Base-by-base conservation (phyloP, 2,329 filamentous ascomycete species). In the Colletotrichum acutatum region DNA sequence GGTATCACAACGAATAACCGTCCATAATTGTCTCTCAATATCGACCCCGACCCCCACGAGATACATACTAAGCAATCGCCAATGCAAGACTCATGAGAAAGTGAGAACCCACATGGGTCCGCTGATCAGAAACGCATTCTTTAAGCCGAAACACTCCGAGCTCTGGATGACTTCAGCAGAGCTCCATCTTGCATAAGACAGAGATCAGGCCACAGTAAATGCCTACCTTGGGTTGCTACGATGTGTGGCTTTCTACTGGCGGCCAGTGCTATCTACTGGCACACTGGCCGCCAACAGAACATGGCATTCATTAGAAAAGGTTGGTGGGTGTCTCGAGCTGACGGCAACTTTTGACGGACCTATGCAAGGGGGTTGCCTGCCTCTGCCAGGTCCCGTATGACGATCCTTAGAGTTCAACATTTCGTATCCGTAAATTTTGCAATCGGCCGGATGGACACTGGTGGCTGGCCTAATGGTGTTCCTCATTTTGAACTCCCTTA, bases 51-150 rank as follows among this genome's bases (percentile, higher is more conserved):
- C n/a, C n/a, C n/a, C n/a, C n/a, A n/a, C n/a, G n/a, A n/a, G n/a
- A n/a, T n/a, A n/a, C n/a, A n/a, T 16, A 11, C 52, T 5, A 42
- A 49, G 19, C 6, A 14, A 24, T 12, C 28, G n/a, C 24, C 30
- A 22, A 19, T 34, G 16, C 9, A 11, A 16, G 26, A 42, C 28
- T 26, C 9, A 16, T 58, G 46, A 59, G 19, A 28, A 26, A 14
- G 24, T n/a, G 62, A 53, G 19, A 58, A 49, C 59, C 59, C 66
- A 60, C 53, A 42, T 3, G 66, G 57, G 49, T 60, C 70, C 66
- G 59, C 69, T n/a, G 65, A 32, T 64, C 32, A 64, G 66, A 69
- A 69, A 72, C 59, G 42, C 59, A 59, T 46, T 37, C 34, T 54
- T 49, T 64, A 14, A 60, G 70, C 42, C 66, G 69, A 72, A 64